Percentiles rank a stretch among this genome's conserved stretches.
Conservation (phyloP, 306 rosid species). For the Crotalaria pallida region DNA sequence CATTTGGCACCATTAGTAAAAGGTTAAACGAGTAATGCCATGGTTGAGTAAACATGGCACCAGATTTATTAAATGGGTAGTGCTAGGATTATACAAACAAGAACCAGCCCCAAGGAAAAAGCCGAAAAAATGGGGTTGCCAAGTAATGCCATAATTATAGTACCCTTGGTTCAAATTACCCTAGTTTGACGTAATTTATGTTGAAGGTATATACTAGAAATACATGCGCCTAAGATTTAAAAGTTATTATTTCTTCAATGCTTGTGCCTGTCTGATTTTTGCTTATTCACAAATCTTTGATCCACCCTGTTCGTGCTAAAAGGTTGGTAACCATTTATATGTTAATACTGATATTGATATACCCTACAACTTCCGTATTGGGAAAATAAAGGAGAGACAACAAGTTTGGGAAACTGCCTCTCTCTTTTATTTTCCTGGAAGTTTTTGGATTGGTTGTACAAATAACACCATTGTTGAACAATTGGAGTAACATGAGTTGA, state of each 20-base stretch:
- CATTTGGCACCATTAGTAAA: neutral
- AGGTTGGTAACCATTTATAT: neutral
- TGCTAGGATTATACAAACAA: neutral
- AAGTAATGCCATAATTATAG: too few species aligned
- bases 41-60: neutral
- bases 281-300: neutral
- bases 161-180: neutral
- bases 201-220: neutral
- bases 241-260: neutral
- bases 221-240: neutral
- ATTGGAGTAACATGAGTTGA: neutral
- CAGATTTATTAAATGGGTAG: neutral
- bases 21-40: neutral
- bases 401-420: too few species aligned
- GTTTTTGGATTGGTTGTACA: too few species aligned
- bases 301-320: neutral
- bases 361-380: too few species aligned
- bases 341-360: neutral
- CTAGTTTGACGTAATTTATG: neutral
- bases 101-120: too few species aligned
- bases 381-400: too few species aligned
- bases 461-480: too few species aligned
- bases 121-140: too few species aligned
- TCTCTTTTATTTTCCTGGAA: too few species aligned
- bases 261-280: neutral